phyloP scores from a whole-genome alignment of 140 eudicot genomes.

The Cichorium intybus region DNA sequence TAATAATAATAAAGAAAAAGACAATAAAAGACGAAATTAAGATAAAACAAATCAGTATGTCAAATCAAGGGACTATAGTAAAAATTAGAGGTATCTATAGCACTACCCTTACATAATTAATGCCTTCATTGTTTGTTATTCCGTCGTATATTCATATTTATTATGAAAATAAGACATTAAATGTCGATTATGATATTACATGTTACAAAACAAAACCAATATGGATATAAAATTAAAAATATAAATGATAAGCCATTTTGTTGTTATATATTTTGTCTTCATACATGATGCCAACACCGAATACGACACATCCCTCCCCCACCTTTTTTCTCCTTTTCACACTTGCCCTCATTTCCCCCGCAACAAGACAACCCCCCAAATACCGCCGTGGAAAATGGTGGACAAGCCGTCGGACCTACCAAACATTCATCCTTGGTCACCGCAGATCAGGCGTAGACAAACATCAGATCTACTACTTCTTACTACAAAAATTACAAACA shows the following conservation, averaged over 20 bases:
- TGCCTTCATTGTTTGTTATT: conserved; percentile 26
- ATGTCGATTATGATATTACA: not conserved
- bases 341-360: conserved; percentile 25
- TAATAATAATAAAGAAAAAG: too few relatives aligned
- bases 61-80: too few relatives aligned
- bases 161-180: not conserved
- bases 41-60: too few relatives aligned
- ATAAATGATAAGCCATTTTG: conserved; percentile 18
- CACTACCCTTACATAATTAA: too few relatives aligned
- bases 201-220: not conserved
- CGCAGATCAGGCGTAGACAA: not conserved
- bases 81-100: too few relatives aligned
- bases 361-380: conserved; percentile 29
- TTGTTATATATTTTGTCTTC: conserved; percentile 27
- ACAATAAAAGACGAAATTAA: too few relatives aligned
- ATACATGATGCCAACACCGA: conserved; percentile 36
- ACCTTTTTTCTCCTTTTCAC: conserved; percentile 32
- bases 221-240: not conserved
- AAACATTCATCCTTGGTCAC: conserved; percentile 4
- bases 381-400: conserved; percentile 17
- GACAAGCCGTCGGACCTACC: conserved; percentile 13
- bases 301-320: conserved; percentile 34
- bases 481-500: conserved; percentile 25
- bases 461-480: not conserved
- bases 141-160: not conserved